These are phyloP conservation scores for sweet orange (Citrus sinensis) DNA, from an alignment of 345 rosid genomes.

Conservation along the genomic window DVS_A1.0 CM039165.1:21128501-21129000, in stretches of 20 bases:
- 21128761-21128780: background rate
- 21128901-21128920: background rate
- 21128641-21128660: background rate
- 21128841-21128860: background rate
- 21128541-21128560: no score
- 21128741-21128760: background rate
- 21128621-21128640: background rate
- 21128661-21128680: background rate
- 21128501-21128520: background rate
- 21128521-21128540: no score
- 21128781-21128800: no score
- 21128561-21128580: no score
- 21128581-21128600: background rate
- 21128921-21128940: background rate
- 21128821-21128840: background rate
- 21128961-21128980: background rate
- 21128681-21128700: background rate
- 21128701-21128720: background rate
- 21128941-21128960: background rate
- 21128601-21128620: background rate
- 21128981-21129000: background rate
- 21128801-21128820: no score
- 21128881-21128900: background rate
- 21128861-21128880: background rate
- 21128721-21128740: background rate